Percentiles rank a stretch among this genome's conserved stretches.
Evolutionary conservation across 2,329 filamentous ascomycete species (phyloP).

Genomic region (Trichophyton simii): DNA sequence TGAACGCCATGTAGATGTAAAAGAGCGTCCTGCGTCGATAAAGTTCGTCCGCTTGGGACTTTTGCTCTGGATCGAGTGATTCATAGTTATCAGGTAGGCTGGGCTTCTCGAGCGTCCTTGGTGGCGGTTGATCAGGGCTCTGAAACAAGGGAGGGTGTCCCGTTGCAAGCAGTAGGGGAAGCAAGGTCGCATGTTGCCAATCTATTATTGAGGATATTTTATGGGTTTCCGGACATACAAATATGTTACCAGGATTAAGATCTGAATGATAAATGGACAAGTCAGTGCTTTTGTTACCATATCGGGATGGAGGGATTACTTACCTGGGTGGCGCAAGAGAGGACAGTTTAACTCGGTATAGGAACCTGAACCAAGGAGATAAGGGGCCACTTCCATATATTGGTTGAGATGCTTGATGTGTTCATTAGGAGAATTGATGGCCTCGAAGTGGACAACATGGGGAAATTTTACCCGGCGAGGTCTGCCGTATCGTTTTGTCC

Average conservation of each 20-base stretch:
- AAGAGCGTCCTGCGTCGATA: constrained; percentile 9
- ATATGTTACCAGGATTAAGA: constrained; percentile 12
- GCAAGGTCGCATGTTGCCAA: constrained; percentile 12
- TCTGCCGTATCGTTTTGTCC: constrained; percentile 9
- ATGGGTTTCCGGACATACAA: constrained; percentile 7
- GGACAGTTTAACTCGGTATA: constrained; percentile 1
- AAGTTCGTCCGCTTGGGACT: constrained; percentile 10
- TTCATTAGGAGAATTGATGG: constrained; percentile 4
- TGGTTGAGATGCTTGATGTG: constrained; percentile 8
- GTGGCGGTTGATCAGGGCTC: constrained; percentile 7
- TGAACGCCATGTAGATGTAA: constrained; percentile 11
- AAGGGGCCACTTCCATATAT: constrained; percentile 10
- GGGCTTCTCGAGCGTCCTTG: constrained; percentile 5
- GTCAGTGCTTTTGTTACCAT: neutral
- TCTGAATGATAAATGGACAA: neutral
- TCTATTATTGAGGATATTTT: constrained; percentile 11
- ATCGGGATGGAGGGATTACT: neutral
- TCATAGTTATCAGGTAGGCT: constrained; percentile 7
- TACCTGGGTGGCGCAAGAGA: constrained; percentile 14
- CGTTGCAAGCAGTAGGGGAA: constrained; percentile 10
- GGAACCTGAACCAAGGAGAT: constrained; percentile 5
- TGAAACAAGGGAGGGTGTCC: constrained; percentile 10
- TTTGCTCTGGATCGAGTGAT: constrained; percentile 5
- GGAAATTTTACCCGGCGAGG: constrained; percentile 7
- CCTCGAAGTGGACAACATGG: constrained; percentile 6